A percentile compares a stretch with the other conserved stretches of the same genome.
Conservation (phyloP, 2,329 filamentous ascomycete species). For the Aspergillus sclerotialis region DNA sequence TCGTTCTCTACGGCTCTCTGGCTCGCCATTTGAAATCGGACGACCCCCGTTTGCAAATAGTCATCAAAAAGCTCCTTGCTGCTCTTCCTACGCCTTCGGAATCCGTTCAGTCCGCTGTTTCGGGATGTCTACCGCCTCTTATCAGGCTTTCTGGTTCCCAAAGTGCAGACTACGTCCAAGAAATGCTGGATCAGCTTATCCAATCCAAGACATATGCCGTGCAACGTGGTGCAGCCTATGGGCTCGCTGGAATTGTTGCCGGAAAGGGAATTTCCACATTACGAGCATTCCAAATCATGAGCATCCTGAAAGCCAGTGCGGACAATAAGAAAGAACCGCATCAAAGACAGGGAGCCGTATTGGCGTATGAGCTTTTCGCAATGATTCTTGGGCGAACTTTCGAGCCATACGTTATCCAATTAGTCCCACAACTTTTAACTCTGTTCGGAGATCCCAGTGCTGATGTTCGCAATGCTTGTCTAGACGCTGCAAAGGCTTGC, state of each 20-base stretch:
- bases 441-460: slow-evolving; percentile 84
- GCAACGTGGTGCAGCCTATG: slow-evolving; percentile 89
- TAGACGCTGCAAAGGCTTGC: slow-evolving; percentile 89
- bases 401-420: slow-evolving; percentile 93
- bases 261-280: slow-evolving; percentile 80
- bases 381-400: slow-evolving; percentile 80
- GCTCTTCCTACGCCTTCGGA: slow-evolving; percentile 93
- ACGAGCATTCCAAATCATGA: slow-evolving; percentile 78
- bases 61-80: slow-evolving; percentile 76
- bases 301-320: slow-evolving; percentile 69
- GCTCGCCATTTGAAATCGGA: slow-evolving; percentile 78
- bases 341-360: slow-evolving; percentile 77
- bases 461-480: slow-evolving; percentile 86
- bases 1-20: slow-evolving; percentile 92
- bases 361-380: slow-evolving; percentile 87
- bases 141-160: slow-evolving; percentile 73
- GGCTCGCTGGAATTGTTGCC: slow-evolving; percentile 79
- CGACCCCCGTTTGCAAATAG: slow-evolving; percentile 80
- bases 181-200: slow-evolving; percentile 74
- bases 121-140: slow-evolving; percentile 88
- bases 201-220: slow-evolving; percentile 86
- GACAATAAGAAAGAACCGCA: slow-evolving; percentile 93
- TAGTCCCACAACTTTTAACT: slow-evolving; percentile 80
- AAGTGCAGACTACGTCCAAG: slow-evolving; percentile 69
- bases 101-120: slow-evolving; percentile 92